Evolutionary conservation across 2,329 filamentous ascomycete genomes (phyloP).

Genomic region (Gnomoniopsis sp.): DNA sequence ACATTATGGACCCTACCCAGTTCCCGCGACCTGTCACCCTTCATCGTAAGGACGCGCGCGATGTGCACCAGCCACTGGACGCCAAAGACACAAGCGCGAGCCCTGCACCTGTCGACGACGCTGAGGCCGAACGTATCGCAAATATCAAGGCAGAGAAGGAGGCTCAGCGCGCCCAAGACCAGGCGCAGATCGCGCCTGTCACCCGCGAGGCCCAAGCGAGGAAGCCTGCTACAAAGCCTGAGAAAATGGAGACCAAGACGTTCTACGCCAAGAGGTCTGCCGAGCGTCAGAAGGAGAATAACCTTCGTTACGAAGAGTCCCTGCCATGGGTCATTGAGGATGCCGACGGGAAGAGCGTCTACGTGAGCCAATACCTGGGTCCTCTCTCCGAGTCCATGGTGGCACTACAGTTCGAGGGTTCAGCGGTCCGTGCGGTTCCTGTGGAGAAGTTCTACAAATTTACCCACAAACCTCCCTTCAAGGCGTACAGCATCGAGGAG

Average conservation of each 20-base stretch:
- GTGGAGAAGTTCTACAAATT: conserved; percentile 96
- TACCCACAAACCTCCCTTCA: conserved; percentile 74
- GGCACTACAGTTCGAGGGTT: conserved; percentile 68
- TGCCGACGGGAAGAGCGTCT: conserved; percentile 90
- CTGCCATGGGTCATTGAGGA: conserved; percentile 97
- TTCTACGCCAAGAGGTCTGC: conserved; percentile 76
- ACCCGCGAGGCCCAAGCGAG: conserved; percentile 52
- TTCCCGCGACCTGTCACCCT: conserved; percentile 87
- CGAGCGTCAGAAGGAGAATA: conserved; percentile 71
- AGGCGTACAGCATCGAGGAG: conserved; percentile 75
- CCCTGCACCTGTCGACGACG: conserved; percentile 46
- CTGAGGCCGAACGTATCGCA: conserved; percentile 62
- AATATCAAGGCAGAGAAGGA: conserved; percentile 76
- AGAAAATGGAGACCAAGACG: conserved; percentile 75
- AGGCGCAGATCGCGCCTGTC: conserved; percentile 89
- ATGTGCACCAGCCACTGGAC: conserved; percentile 59
- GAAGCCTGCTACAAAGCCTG: conserved; percentile 58
- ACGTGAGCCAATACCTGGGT: conserved; percentile 87
- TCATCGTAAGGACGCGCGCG: conserved; percentile 82
- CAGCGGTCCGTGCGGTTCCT: conserved; percentile 79
- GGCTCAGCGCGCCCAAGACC: conserved; percentile 78
- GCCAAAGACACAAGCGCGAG: conserved; percentile 52
- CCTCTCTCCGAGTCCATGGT: conserved; percentile 84
- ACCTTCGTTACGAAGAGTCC: conserved; percentile 87
- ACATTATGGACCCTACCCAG: conserved; percentile 67